A percentile compares a stretch with the other conserved stretches of the same genome.
These are phyloP conservation scores for Boletus edulis DNA, from an alignment of 768 basidiomycete genomes.

Conservation along the genomic window DNA sequence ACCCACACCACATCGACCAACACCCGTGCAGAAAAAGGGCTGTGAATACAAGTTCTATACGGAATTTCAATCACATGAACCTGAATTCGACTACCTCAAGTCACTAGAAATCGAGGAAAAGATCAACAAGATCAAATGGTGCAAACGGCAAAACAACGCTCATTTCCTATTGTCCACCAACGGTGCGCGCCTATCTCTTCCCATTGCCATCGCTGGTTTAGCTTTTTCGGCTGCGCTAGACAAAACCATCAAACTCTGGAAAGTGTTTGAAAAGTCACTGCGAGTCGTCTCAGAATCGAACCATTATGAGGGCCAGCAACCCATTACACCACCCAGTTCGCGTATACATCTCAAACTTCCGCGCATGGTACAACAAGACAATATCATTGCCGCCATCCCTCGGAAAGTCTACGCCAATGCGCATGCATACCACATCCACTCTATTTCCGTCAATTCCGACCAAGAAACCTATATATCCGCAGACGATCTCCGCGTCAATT, in stretches of 20 bases:
- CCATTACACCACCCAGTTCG: constrained; percentile 58
- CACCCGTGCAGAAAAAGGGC: constrained; percentile 81
- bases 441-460: constrained; percentile 98
- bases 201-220: not conserved
- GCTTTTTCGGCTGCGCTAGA: constrained; percentile 47
- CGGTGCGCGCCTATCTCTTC: constrained; percentile 48
- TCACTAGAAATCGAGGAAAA: constrained; percentile 99
- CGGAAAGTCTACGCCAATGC: constrained; percentile 99
- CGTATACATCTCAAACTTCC: constrained; percentile 76
- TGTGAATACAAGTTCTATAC: constrained; percentile 99
- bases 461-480: constrained; percentile 99
- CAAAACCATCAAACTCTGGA: constrained; percentile 99
- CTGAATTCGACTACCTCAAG: constrained; percentile 99
- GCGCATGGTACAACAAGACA: constrained; percentile 91
- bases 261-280: constrained; percentile 98
- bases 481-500: constrained; percentile 95
- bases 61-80: constrained; percentile 99
- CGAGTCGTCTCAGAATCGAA: constrained; percentile 97
- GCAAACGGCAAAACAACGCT: constrained; percentile 94
- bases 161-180: constrained; percentile 98
- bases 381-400: constrained; percentile 97
- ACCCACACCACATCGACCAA: constrained; percentile 19
- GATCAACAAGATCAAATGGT: constrained; percentile 99
- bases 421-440: constrained; percentile 99
- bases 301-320: constrained; percentile 76